These are phyloP conservation scores for Pholiota adiposa DNA, from an alignment of 1,284 basidiomycete species.

Conservation along the genomic window DNA sequence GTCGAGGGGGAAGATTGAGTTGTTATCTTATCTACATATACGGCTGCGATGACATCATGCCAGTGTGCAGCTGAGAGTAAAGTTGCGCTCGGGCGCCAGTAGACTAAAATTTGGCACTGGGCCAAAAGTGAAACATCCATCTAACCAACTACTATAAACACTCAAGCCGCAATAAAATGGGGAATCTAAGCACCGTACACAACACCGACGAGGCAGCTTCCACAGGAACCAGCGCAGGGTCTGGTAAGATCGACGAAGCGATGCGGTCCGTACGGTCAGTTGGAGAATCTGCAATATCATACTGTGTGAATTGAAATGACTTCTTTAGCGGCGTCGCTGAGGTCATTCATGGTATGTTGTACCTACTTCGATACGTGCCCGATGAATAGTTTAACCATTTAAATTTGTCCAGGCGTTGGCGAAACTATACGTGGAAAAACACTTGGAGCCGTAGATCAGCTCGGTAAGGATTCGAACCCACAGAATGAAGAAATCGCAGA, in stretches of 20 bases:
- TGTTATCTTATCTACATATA: neutral
- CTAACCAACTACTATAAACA: too few species aligned
- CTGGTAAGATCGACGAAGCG: too few species aligned
- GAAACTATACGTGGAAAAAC: conserved; percentile 38
- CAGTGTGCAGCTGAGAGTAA: too few species aligned
- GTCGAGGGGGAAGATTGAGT: neutral
- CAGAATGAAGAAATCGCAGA: conserved; percentile 35
- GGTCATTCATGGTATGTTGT: conserved; percentile 32
- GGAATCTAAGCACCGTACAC: too few species aligned
- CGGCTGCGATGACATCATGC: conserved; percentile 1
- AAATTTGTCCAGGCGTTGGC: conserved; percentile 29
- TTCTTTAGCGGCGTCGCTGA: conserved; percentile 26
- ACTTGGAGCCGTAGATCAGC: conserved; percentile 34
- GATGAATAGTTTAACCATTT: conserved; percentile 1
- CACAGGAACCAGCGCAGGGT: too few species aligned
- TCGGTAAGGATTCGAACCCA: conserved; percentile 24
- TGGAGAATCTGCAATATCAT: too few species aligned
- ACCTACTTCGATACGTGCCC: too few species aligned
- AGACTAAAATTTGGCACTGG: too few species aligned
- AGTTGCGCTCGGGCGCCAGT: too few species aligned
- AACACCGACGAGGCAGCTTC: too few species aligned
- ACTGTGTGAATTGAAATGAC: neutral
- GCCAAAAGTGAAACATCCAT: too few species aligned
- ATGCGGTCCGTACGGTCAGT: conserved; percentile 13
- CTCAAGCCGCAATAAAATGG: too few species aligned